phyloP scores from a whole-genome alignment of 495 filamentous ascomycete species.

The Tuber microsphaerosporum region DNA sequence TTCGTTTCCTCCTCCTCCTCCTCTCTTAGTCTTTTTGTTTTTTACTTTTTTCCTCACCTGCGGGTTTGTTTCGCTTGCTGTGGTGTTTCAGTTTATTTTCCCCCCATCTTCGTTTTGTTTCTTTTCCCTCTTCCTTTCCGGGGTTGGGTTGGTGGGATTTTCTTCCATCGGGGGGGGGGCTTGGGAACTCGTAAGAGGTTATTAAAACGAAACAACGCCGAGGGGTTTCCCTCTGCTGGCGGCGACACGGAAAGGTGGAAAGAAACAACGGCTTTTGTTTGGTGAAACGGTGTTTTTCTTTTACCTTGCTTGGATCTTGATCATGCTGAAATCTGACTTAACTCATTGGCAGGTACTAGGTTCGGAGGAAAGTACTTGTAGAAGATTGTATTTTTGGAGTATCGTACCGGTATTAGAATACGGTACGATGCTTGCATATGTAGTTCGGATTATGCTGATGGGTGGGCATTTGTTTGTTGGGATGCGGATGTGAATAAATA shows the following conservation, averaged over 20 bases:
- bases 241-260: background rate
- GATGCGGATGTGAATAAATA: background rate
- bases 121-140: background rate
- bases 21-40: background rate
- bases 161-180: background rate
- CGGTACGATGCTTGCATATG: background rate
- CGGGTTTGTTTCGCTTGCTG: constrained; percentile 4
- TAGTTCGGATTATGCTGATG: background rate
- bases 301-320: background rate
- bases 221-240: background rate
- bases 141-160: background rate
- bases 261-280: background rate
- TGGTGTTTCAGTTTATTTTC: background rate
- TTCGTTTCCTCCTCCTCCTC: background rate
- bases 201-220: background rate
- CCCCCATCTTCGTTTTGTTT: background rate
- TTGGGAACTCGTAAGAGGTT: background rate
- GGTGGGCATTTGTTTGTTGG: background rate
- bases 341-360: background rate
- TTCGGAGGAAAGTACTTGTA: background rate
- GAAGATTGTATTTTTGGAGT: background rate
- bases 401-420: background rate
- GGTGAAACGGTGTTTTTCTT: background rate
- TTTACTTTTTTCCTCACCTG: background rate
- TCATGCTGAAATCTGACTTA: background rate